Base-by-base conservation (phyloP, 352 stramenopile species). In the Phytophthora pluvialis region DNA sequence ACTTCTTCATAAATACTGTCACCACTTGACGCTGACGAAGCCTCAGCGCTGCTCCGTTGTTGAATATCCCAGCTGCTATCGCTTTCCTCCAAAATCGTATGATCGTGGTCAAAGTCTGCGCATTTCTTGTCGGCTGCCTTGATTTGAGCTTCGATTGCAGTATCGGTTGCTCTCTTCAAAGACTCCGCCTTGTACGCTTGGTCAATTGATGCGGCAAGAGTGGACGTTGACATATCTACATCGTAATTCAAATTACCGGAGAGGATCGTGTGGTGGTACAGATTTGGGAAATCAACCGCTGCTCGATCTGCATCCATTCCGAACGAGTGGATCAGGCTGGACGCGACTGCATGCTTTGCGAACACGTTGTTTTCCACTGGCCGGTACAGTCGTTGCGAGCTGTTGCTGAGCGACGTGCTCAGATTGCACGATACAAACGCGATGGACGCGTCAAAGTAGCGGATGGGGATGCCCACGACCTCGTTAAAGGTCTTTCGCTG, bases 241-340 rank as follows among this genome's bases (percentile, higher is more conserved):
- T 89, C 80, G 64, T 92, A 95, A 47, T 93, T 93, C 15, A 95
- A 60, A 51, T 95, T 95, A 10, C 87, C 85, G 0, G 81, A 83
- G 12, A 95, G 47, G 43, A 95, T 88, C 12, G 85, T 95, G 68
- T 95, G 87, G 42, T 95, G 85, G 16, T 92, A 95, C 8, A 94
- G 56, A 66, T 94, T 90, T 18, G 85, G 87, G 40, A 95, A 93
- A 56, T 95, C 86, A 18, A 93, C 79, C 4, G 75, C 80, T 1
- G 82, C 83, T 26, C 78, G 75, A 47, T 95, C 86, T 0, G 80
- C 80, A 57, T 91, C 83, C 83, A 93, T 93, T 28, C 77, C 80
- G 16, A 95, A 95, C 13, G 87, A 91, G 46, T 91, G 83, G 28
- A 95, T 74, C 32, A 95, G 64, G 15, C 80, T 89, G 8, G 78